A percentile compares a stretch with the other conserved stretches of the same genome.
phyloP scores from a whole-genome alignment of 805 yeast species.

The Hagleromyces aurorensis region DNA sequence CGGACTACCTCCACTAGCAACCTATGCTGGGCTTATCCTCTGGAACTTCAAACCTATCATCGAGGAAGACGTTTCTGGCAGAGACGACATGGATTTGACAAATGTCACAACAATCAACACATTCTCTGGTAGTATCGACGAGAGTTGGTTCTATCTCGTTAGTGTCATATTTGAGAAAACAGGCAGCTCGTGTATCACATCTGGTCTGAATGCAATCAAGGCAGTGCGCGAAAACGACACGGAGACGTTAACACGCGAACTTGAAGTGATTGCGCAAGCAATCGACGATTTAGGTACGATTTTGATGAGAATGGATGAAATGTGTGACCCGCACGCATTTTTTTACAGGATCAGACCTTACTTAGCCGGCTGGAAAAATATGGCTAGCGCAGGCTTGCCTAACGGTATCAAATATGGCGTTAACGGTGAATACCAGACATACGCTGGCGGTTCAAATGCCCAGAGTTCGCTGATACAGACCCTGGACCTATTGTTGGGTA shows the following conservation, averaged over 20 bases:
- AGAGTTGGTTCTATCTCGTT: constrained; percentile 87
- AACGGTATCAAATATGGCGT: constrained; percentile 74
- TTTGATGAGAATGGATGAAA: constrained; percentile 77
- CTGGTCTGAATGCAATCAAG: constrained; percentile 61
- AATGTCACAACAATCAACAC: constrained; percentile 74
- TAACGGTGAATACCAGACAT: constrained; percentile 45
- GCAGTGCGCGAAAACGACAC: constrained; percentile 43
- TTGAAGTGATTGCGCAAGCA: constrained; percentile 63
- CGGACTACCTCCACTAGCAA: constrained; percentile 77
- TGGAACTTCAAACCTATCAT: constrained; percentile 76
- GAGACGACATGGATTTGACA: constrained; percentile 45
- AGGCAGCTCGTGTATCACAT: constrained; percentile 63
- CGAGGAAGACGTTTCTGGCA: constrained; percentile 24
- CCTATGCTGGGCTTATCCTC: constrained; percentile 78
- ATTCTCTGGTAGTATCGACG: constrained; percentile 85
- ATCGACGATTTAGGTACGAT: constrained; percentile 69
- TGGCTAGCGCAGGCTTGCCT: constrained; percentile 78
- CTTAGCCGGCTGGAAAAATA: constrained; percentile 90
- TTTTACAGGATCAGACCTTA: constrained; percentile 82
- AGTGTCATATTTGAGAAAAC: constrained; percentile 78
- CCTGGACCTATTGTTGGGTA: constrained; percentile 66
- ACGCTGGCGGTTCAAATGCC: constrained; percentile 90
- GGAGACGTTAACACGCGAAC: constrained; percentile 34
- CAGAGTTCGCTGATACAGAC: constrained; percentile 87
- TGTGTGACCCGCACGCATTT: constrained; percentile 91